Percentiles rank a stretch among this genome's conserved stretches.
Conservation (phyloP, 176 grass and related monocot genomes). For the Raddia guianensis region DNA sequence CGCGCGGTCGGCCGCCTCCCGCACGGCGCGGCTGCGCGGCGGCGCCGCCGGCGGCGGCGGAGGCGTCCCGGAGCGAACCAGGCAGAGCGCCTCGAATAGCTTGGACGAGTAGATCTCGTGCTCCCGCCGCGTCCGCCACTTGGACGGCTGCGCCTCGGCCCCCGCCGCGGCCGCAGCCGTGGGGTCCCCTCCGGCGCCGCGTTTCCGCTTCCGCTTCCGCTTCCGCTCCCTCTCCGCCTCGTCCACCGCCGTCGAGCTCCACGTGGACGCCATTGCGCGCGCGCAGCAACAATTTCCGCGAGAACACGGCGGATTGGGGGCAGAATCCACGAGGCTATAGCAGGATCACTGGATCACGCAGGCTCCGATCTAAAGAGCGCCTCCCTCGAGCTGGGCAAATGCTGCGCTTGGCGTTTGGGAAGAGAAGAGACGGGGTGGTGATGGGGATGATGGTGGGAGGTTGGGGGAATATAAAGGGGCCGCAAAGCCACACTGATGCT, state of each 20-base stretch:
- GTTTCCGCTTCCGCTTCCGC: too few species aligned
- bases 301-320: not conserved
- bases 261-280: conserved; percentile 58
- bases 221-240: conserved; percentile 48
- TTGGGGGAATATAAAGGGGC: conserved; percentile 52
- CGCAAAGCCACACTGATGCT: conserved; percentile 36
- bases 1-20: conserved; percentile 68
- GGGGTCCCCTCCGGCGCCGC: not conserved
- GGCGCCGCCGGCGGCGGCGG: conserved; percentile 10
- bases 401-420: conserved; percentile 1
- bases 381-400: not conserved
- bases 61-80: conserved; percentile 19
- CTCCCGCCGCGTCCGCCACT: conserved; percentile 66
- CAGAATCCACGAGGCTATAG: not conserved
- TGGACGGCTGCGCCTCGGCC: not conserved
- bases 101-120: conserved; percentile 73
- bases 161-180: conserved; percentile 42
- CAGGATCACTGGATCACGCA: not conserved
- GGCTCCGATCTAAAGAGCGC: conserved; percentile 13
- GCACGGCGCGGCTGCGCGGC: conserved; percentile 38
- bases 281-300: conserved; percentile 5
- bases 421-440: not conserved
- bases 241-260: conserved; percentile 30
- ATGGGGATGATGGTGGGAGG: conserved; percentile 17
- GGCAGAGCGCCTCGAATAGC: conserved; percentile 70